Evolutionary conservation across 257 asterid genomes (phyloP), one percentile per base, ranked within the genome.

Genomic region (Solanum medicagineum): DNA sequence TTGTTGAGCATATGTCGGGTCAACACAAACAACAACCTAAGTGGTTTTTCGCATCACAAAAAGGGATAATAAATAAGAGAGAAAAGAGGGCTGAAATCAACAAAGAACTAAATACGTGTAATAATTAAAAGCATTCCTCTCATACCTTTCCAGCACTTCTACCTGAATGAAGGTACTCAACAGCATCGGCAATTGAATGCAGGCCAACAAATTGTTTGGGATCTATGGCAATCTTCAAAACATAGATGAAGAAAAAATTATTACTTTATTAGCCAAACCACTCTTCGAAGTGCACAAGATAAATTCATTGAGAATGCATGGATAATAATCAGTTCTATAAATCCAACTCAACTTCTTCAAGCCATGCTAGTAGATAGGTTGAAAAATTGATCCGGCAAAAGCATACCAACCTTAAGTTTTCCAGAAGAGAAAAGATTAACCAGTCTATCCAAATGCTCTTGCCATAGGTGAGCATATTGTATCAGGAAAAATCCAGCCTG

Each of bases 91-190:
- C 57, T 44, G 51, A 20, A 20, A 20, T 57, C 14, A 57, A 19
- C 26, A 20, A 20, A 0, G 19, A 20, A 2, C 1, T 19, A 49
- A 6, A 57, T 45, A 8, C 51, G 8, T 20, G 9, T 57, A 8
- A 57, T 57, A 20, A 57, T 57, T 22, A 57, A 20, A 65, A 29
- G 14, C 20, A 22, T 56, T 22, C 20, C 44, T 45, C 65, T 53
- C 86, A 10, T 93, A 96, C 99, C 98, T 96, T 96, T 91, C 99
- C 99, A 15, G 94, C 89, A 89, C 99, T 96, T 88, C 89, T 89
- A 68, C 99, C 98, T 53, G 99, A 95, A 87, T 95, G 98, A 82
- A 96, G 98, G 92, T 96, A 86, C 57, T 95, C 93, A 7, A 96
- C 97, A 74, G 98, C 99, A 89, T 96, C 97, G 81, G 95, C 94